A percentile compares a stretch with the other conserved stretches of the same genome.
phyloP scores from a whole-genome alignment of 345 rosid species.

The Linum lewisii region DNA sequence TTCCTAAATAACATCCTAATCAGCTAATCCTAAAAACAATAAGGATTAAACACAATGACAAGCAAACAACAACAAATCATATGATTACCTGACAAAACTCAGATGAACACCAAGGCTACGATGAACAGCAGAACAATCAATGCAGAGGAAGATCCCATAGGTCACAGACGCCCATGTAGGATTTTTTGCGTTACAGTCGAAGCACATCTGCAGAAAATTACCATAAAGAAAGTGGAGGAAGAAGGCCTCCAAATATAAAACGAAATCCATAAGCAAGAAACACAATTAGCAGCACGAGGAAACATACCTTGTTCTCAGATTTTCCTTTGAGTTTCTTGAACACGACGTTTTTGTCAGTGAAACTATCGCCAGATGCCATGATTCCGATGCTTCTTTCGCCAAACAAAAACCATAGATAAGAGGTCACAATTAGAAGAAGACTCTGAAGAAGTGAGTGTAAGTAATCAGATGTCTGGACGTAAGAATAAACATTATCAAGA shows the following conservation, averaged over 20 bases:
- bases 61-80: background rate
- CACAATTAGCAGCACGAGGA: background rate
- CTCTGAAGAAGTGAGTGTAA: too few species aligned
- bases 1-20: too few species aligned
- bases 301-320: slow-evolving; percentile 84
- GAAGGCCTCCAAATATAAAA: background rate
- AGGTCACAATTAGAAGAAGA: too few species aligned
- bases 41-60: too few species aligned
- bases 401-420: background rate
- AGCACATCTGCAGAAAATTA: slow-evolving; percentile 55
- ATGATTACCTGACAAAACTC: slow-evolving; percentile 79
- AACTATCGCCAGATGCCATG: slow-evolving; percentile 57
- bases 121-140: slow-evolving; percentile 97
- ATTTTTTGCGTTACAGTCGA: slow-evolving; percentile 95
- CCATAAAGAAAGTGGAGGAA: slow-evolving; percentile 15
- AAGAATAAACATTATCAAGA: too few species aligned
- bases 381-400: background rate
- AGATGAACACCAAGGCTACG: slow-evolving; percentile 96
- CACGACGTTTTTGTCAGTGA: slow-evolving; percentile 61
- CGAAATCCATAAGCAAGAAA: background rate
- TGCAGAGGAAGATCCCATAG: slow-evolving; percentile 92
- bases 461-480: too few species aligned
- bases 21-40: background rate
- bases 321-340: slow-evolving; percentile 84
- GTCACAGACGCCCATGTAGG: slow-evolving; percentile 99